Base-by-base conservation (phyloP, 2,329 filamentous ascomycete genomes). In the Zasmidium citrigriseum region DNA sequence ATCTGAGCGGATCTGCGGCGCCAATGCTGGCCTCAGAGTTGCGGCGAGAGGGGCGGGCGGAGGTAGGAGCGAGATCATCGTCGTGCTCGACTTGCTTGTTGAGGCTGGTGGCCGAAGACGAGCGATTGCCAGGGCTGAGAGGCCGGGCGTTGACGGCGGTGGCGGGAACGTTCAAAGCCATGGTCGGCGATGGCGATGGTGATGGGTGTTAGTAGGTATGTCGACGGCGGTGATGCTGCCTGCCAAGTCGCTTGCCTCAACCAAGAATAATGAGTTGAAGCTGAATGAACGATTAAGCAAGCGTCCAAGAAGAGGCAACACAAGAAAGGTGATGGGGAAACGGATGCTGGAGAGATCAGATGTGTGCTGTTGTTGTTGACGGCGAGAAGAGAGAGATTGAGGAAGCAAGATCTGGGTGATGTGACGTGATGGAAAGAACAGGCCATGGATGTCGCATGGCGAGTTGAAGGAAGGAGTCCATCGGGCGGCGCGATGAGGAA, bases 41-140 rank as follows among this genome's bases (percentile, higher is more conserved):
- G 38, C 59, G 53, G 20, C 61, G 57, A 24, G 61, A 64, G 21
- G 44, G 24, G 44, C 59, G 20, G 44, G 56, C 56, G 21, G 56
- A 44, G 11, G 59, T 52, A 16, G 62, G 47, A 3, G 55, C 56
- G 16, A 64, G 57, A 16, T 64, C 62, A 44, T 64, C 56, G 9
- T 58, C 54, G 29, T 56, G 49, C 27, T 63, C 58, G 46, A 54
- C 45, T n/a, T 41, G 46, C 27, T 52, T 48, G 23, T 47, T 50
- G 24, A 64, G 56, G 38, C 58, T 59, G 41, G 50, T 51, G 14
- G 44, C 44, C 12, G 61, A 63, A 14, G 52, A 49, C 10, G 61
- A 54, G 47, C 53, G 52, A 14, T 21, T 52, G 51, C 55, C 29
- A 20, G 46, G 23, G 29, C 51, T 46, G 22, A 20, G 18, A 44